Conservation (phyloP, 2,329 filamentous ascomycete genomes). For the Curvularia lunata region DNA sequence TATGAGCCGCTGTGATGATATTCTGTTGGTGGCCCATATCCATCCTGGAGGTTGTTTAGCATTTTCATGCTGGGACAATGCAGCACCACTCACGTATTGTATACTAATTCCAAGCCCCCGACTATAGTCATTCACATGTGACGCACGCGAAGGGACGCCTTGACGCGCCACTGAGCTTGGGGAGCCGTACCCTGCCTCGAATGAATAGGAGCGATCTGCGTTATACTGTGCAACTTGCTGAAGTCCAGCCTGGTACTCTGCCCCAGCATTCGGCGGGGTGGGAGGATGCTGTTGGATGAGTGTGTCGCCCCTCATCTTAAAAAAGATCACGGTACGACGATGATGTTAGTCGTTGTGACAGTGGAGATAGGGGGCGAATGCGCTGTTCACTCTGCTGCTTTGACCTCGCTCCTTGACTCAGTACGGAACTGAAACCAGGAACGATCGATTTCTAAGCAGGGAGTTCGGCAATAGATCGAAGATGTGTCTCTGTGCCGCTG, state of each 20-base stretch:
- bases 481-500: slow-evolving; percentile 6
- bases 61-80: slow-evolving; percentile 13
- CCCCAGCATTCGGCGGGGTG: slow-evolving; percentile 42
- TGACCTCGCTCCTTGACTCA: slow-evolving; percentile 16
- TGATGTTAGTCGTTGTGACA: slow-evolving; percentile 10
- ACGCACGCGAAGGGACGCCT: slow-evolving; percentile 35
- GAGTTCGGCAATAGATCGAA: background rate
- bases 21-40: slow-evolving; percentile 36
- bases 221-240: slow-evolving; percentile 54
- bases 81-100: slow-evolving; percentile 40
- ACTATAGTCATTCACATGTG: slow-evolving; percentile 33
- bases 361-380: slow-evolving; percentile 10
- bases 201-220: slow-evolving; percentile 47
- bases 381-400: slow-evolving; percentile 13
- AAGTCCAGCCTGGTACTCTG: slow-evolving; percentile 47
- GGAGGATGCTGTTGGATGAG: slow-evolving; percentile 48
- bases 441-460: slow-evolving; percentile 5
- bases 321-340: slow-evolving; percentile 16
- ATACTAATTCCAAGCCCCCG: slow-evolving; percentile 36
- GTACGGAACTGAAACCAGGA: slow-evolving; percentile 16
- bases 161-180: slow-evolving; percentile 37
- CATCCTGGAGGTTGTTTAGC: slow-evolving; percentile 39
- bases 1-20: slow-evolving; percentile 40
- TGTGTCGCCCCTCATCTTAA: slow-evolving; percentile 44
- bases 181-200: slow-evolving; percentile 42